phyloP scores from a whole-genome alignment of 2,329 filamentous ascomycete species.

The Trichoderma atroviride region DNA sequence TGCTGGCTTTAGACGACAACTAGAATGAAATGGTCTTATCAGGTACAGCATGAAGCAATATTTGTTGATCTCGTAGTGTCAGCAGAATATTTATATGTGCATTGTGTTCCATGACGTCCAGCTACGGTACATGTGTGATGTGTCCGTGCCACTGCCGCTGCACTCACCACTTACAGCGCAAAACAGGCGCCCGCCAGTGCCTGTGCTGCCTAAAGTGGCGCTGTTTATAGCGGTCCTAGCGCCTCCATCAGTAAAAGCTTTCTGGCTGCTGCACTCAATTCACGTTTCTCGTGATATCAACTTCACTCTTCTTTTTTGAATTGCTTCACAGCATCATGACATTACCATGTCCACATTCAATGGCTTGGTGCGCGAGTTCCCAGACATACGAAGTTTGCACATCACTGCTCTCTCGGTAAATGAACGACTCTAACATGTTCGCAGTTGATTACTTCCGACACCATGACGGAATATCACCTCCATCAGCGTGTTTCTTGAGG shows the following conservation, averaged over 20 bases:
- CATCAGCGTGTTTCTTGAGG: conserved; percentile 80
- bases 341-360: conserved; percentile 74
- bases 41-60: no score
- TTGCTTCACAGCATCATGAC: neutral
- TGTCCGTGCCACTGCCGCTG: no score
- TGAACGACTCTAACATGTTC: neutral
- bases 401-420: neutral
- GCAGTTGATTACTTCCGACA: conserved; percentile 80
- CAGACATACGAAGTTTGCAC: conserved; percentile 67
- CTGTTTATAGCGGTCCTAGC: neutral
- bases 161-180: no score
- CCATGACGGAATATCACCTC: conserved; percentile 56
- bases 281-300: neutral
- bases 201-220: neutral
- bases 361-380: conserved; percentile 74
- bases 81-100: no score
- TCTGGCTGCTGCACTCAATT: neutral
- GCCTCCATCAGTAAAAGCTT: neutral
- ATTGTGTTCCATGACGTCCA: no score
- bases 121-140: no score
- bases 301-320: neutral
- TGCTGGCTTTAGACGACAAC: no score
- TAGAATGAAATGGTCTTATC: no score
- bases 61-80: no score
- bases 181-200: neutral